A percentile compares a stretch with the other conserved stretches of the same genome.
Conservation (phyloP, 768 basidiomycete species). For the Psilocybe subaeruginosa region DNA sequence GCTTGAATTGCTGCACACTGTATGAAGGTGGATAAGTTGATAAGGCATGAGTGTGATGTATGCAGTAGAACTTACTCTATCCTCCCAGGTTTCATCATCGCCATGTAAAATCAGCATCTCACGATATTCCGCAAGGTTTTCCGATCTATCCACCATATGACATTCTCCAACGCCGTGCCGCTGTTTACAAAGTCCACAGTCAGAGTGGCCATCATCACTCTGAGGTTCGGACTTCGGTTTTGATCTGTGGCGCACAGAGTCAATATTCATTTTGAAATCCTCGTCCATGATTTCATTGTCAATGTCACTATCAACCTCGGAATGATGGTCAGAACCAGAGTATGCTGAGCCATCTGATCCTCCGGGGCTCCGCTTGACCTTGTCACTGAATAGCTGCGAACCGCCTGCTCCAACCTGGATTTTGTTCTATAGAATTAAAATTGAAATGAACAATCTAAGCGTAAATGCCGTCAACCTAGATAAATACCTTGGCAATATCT, state of each 20-base stretch:
- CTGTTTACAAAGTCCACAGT: constrained; percentile 67
- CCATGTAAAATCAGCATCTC: constrained; percentile 64
- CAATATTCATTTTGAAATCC: constrained; percentile 15
- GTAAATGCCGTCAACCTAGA: background rate
- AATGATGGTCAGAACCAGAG: constrained; percentile 29
- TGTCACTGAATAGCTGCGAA: constrained; percentile 15
- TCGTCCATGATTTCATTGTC: constrained; percentile 19
- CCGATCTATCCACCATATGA: constrained; percentile 64
- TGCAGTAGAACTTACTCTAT: constrained; percentile 47
- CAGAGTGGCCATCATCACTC: constrained; percentile 3
- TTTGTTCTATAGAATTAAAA: constrained; percentile 29
- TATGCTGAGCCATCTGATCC: constrained; percentile 33
- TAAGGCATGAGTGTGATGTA: background rate
- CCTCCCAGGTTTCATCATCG: constrained; percentile 69
- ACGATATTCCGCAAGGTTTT: constrained; percentile 71
- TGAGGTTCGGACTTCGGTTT: constrained; percentile 17
- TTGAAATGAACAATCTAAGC: background rate
- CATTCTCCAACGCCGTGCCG: constrained; percentile 58
- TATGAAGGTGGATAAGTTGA: constrained; percentile 12
- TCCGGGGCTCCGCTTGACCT: constrained; percentile 21
- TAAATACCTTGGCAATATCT: constrained; percentile 48
- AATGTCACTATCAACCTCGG: constrained; percentile 23
- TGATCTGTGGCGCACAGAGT: constrained; percentile 11
- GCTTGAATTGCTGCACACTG: constrained; percentile 68
- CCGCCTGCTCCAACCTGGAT: constrained; percentile 23